Base-by-base conservation (phyloP, 257 asterid species). In the Solanum microdontum region DNA sequence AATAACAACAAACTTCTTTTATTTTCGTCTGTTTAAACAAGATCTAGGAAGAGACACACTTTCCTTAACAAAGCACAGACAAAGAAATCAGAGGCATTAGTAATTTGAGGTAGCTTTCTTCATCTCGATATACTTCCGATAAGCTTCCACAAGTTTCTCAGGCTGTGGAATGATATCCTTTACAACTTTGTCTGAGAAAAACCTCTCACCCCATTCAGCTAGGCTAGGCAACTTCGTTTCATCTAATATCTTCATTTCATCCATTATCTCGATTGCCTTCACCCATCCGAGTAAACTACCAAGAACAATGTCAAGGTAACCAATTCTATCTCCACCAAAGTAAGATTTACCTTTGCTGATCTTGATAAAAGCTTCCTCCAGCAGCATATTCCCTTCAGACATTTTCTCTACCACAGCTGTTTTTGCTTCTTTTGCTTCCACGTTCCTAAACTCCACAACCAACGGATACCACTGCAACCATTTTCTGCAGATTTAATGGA, bases 291-390 rank as follows among this genome's bases (percentile, higher is more conserved):
- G 82, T 24, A 30, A 24, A 82, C 89, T 80, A 1, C 89, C 95
- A 26, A 91, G 74, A 75, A 83, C 91, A 28, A 90, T 86, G 86
- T 88, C 93, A 24, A 91, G 55, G 55, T 89, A 90, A 8, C 93
- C 93, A 64, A 91, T 77, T 23, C 17, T 51, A 3, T 90, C 91
- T 21, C 93, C 93, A 19, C 90, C 92, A 26, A 92, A 91, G 90
- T 72, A 91, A n/a, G 72, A 82, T 37, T 84, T 86, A 1, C 94
- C 92, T 87, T 87, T 90, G 15, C 92, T 83, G 19, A 87, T 89
- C 28, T 68, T 79, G 11, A 90, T 70, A 43, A 90, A 91, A 64
- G 90, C 93, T 34, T 82, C 93, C 88, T 92, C 94, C 88, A 92
- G 33, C 36, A 91, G 76, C 15, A 58, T 0, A 23, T 88, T 12